Evolutionary conservation across 345 rosid species (phyloP), one percentile per base, ranked within the genome.

Genomic region (Linum trigynum): DNA sequence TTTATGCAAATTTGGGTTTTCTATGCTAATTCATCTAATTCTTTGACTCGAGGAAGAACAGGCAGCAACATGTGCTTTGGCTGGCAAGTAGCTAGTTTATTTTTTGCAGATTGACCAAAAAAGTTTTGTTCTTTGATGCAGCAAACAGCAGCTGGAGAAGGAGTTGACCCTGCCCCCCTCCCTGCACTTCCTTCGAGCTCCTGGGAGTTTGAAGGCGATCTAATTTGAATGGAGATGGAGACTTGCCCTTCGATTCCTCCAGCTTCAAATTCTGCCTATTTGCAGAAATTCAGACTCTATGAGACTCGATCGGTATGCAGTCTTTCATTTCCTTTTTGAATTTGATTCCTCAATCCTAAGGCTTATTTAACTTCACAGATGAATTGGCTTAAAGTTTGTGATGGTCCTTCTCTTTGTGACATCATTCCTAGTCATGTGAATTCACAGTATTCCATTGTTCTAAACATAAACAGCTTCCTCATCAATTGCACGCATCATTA

Each of bases 251-350:
- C 62, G 40, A 71, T 62, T 5, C 39, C 41, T 59, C 77, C 69
- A 11, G 76, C 72, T 71, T 68, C 55, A 56, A 68, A 51, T 70
- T 75, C 78, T 51, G 69, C 73, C 12, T 82, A 76, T 62, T 80
- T 94, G 73, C 91, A 88, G 73, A 94, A 90, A 72, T 94, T 94
- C 80, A 75, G 80, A 67, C 90, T 94, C 38, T 90, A 85, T 60
- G 92, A 94, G 78, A 94, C 99, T 48, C 85, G 77, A 64, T 88
- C 97, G 92, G 99, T 94, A 68, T 56, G 11, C 59, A 61, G 3
- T 57, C 61, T 57, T 23, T 15, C 5, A 37, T 57, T 48, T 48
- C 53, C 53, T 10, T 4, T 5, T 48, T 6, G 12, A 48, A 6
- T 48, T 48, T 48, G 53, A 48, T 48, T 48, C 53, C 3, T 10